A percentile compares a stretch with the other conserved stretches of the same genome.
These are phyloP conservation scores for Beauveria asiatica DNA, from an alignment of 2,329 filamentous ascomycete species.

Conservation along the genomic window DNA sequence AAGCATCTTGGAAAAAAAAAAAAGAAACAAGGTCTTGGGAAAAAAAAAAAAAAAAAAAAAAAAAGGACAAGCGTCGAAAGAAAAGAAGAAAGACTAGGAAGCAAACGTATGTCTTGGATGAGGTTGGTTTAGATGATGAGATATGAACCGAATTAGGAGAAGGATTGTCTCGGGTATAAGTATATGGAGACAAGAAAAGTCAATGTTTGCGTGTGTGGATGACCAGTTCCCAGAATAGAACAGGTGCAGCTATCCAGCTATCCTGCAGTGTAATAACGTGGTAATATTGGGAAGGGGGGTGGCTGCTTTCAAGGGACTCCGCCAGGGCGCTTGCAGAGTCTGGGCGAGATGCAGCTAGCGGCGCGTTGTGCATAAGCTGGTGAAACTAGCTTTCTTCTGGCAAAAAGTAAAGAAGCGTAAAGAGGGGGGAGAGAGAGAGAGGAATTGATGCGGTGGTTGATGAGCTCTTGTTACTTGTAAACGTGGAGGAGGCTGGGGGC, in stretches of 20 bases:
- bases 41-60: not conserved
- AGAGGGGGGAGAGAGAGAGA: not conserved
- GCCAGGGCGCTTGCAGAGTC: constrained; percentile 9
- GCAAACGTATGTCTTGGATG: constrained; percentile 3
- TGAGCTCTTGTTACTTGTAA: too few relatives aligned
- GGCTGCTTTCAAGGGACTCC: not conserved
- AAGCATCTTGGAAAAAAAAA: too few relatives aligned
- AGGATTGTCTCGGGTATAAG: constrained; percentile 10
- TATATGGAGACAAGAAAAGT: not conserved
- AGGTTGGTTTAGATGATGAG: constrained; percentile 1
- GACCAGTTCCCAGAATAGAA: constrained; percentile 9
- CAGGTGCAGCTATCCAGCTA: too few relatives aligned
- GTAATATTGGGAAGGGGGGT: not conserved
- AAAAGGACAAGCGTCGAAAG: not conserved
- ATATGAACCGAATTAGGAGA: constrained; percentile 6
- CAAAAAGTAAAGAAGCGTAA: not conserved
- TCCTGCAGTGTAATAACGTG: not conserved
- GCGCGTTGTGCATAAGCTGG: not conserved
- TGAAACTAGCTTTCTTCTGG: not conserved
- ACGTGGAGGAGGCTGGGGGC: too few relatives aligned
- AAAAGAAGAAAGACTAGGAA: not conserved
- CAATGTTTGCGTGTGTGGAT: too few relatives aligned
- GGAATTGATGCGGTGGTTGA: not conserved
- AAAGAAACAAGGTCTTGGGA: too few relatives aligned
- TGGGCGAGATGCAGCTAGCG: not conserved